Conservation (phyloP, 768 basidiomycete species). For the Pleurotus ostreatus region DNA sequence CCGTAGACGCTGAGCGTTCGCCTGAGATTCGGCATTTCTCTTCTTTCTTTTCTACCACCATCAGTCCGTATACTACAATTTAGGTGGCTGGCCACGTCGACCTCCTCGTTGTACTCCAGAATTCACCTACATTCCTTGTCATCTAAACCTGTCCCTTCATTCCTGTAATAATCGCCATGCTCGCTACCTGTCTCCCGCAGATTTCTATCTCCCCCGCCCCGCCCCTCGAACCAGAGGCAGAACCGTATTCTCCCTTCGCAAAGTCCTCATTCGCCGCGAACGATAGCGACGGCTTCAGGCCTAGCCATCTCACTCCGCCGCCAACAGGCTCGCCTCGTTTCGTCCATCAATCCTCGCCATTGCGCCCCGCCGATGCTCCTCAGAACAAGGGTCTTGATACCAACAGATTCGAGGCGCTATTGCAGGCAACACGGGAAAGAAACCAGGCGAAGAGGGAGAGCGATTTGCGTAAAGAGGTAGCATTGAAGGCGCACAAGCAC, state of each 20-base stretch:
- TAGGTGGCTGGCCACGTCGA: constrained; percentile 53
- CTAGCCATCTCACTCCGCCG: constrained; percentile 55
- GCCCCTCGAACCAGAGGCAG: constrained; percentile 41
- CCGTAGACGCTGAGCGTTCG: constrained; percentile 12
- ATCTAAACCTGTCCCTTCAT: constrained; percentile 13
- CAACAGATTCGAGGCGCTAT: constrained; percentile 59
- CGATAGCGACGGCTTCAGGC: constrained; percentile 51
- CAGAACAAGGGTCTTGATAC: constrained; percentile 53
- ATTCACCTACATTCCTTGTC: constrained; percentile 10
- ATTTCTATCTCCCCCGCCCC: constrained; percentile 71
- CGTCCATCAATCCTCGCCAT: constrained; percentile 44
- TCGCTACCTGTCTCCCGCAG: constrained; percentile 48
- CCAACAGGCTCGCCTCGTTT: constrained; percentile 38
- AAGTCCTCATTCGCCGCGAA: constrained; percentile 21
- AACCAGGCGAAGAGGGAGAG: constrained; percentile 44
- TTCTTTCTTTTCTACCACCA: constrained; percentile 28
- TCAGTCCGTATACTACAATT: constrained; percentile 22
- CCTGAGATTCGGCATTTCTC: constrained; percentile 22
- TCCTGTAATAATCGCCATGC: constrained; percentile 33
- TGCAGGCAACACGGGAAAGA: constrained; percentile 58
- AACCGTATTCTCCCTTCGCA: constrained; percentile 66
- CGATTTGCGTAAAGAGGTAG: constrained; percentile 72
- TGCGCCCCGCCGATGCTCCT: constrained; percentile 35
- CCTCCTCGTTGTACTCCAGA: constrained; percentile 12
- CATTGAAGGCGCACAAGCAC: constrained; percentile 64